Base-by-base conservation (phyloP, 148 eudicot genomes). In the Amaranthus cruentus region DNA sequence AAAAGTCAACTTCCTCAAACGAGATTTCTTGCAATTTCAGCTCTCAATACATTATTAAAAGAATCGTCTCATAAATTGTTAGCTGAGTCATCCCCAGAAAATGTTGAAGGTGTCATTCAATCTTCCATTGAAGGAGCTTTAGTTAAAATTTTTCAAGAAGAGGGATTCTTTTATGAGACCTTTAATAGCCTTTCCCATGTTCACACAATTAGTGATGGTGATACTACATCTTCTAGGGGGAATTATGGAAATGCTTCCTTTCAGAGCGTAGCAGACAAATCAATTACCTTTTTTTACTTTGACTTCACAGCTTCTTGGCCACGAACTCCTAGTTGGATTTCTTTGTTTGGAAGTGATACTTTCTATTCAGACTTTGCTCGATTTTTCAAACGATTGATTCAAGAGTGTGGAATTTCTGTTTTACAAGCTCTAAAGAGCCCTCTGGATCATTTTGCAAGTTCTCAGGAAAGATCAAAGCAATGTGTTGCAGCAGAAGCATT, bases 241-340 rank as follows among this genome's bases (percentile, higher is more conserved):
- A 73, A 83, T 77, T 85, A 90, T 50, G 92, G 96, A 69, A 87
- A 66, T 79, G 90, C 97, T 67, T 88, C 93, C 43, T 76, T 93
- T 74, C 99, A 96, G 88, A 96, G 96, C 77, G 83, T 89, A 79
- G 99, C 97, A 47, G 99, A 96, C 81, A 96, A 96, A 85, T 96
- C 97, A 43, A 88, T 96, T 66, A 92, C 99, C 71, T 91, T 83
- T 77, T 96, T 96, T 88, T 96, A 90, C 86, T 96, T 92, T 77
- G 97, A 96, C 73, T 96, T 96, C 78, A 90, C 94, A 48, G 87
- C 99, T 78, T 88, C 97, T 66, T 96, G 99, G 99, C 99, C 99
- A 59, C 89, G 99, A 53, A 96, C 97, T 68, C 99, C 99, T 67
- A 96, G 87, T 81, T 96, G 99, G 99, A 96, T 92, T 71, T 85